Conservation (phyloP, 2,329 filamentous ascomycete genomes). For the Fusarium siculi region DNA sequence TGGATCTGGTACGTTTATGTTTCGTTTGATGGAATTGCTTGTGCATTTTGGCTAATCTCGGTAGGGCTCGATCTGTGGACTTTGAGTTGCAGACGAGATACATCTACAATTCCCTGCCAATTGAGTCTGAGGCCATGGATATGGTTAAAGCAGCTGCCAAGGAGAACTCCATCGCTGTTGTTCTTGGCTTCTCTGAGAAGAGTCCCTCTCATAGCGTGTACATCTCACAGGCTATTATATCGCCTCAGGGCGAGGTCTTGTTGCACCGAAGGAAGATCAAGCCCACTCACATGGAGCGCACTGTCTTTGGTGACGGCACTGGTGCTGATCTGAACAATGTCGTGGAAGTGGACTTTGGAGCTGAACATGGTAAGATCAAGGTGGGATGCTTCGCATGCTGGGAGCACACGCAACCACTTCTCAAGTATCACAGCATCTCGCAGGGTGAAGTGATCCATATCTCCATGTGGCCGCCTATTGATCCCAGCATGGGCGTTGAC, state of each 20-base stretch:
- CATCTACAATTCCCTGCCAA: constrained; percentile 54
- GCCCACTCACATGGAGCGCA: constrained; percentile 63
- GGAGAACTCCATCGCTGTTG: constrained; percentile 53
- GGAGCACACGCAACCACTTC: constrained; percentile 62
- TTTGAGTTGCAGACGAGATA: constrained; percentile 44
- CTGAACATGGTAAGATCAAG: constrained; percentile 42
- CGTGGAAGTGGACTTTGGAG: constrained; percentile 51
- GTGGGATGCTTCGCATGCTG: constrained; percentile 61
- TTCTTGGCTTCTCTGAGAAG: constrained; percentile 57
- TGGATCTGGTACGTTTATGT: constrained; percentile 48
- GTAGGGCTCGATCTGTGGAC: constrained; percentile 39
- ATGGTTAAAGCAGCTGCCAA: constrained; percentile 48
- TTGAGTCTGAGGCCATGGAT: constrained; percentile 55
- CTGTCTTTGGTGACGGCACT: constrained; percentile 59
- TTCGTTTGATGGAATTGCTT: fast-evolving
- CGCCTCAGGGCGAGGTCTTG: constrained; percentile 52
- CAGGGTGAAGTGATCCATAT: constrained; percentile 61
- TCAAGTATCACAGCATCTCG: constrained; percentile 58
- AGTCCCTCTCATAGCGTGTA: constrained; percentile 52
- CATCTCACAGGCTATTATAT: constrained; percentile 59
- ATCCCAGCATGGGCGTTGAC: constrained; percentile 32
- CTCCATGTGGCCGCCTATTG: constrained; percentile 56
- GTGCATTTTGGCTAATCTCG: background rate
- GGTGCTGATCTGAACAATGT: constrained; percentile 54
- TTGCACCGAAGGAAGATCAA: constrained; percentile 61